A percentile compares a stretch with the other conserved stretches of the same genome.
phyloP scores from a whole-genome alignment of 495 filamentous ascomycete species.

The Penicillium mononematosum region DNA sequence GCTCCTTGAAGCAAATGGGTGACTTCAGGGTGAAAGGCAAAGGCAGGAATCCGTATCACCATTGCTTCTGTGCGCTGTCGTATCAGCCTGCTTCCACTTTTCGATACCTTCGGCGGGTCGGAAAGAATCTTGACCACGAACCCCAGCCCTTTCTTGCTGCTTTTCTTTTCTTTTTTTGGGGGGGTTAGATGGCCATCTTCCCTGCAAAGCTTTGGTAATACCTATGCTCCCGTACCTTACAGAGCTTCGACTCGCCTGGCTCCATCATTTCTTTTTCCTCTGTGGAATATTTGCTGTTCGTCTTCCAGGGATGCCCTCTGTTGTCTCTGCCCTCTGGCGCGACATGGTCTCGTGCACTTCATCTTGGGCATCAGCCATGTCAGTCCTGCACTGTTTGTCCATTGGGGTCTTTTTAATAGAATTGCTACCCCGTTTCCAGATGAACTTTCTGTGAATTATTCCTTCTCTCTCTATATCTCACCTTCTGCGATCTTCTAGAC shows the following conservation, averaged over 20 bases:
- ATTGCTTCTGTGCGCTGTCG: conserved; percentile 30
- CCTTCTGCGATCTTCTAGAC: background rate
- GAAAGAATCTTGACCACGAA: conserved; percentile 27
- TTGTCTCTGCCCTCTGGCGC: conserved; percentile 26
- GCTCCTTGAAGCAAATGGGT: conserved; percentile 25
- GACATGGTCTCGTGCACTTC: conserved; percentile 34
- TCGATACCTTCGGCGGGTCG: conserved; percentile 28
- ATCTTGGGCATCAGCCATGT: conserved; percentile 30
- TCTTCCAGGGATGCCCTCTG: conserved; percentile 33
- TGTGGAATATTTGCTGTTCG: conserved; percentile 33
- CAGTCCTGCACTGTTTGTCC: conserved; percentile 23
- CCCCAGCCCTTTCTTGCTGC: conserved; percentile 23
- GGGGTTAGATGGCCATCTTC: conserved; percentile 12
- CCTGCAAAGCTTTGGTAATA: conserved; percentile 27
- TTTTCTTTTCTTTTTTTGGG: conserved; percentile 16
- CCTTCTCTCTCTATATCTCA: background rate
- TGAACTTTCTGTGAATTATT: conserved; percentile 2
- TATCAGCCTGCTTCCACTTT: conserved; percentile 27
- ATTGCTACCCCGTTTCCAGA: conserved; percentile 23
- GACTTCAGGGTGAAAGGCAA: conserved; percentile 20
- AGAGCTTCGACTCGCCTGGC: conserved; percentile 28
- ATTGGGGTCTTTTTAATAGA: conserved; percentile 30
- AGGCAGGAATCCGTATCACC: conserved; percentile 31
- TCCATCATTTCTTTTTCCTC: conserved; percentile 24
- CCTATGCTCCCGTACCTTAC: conserved; percentile 28